phyloP scores from a whole-genome alignment of 1,139 yeast species.

The Diutina catenulata region DNA sequence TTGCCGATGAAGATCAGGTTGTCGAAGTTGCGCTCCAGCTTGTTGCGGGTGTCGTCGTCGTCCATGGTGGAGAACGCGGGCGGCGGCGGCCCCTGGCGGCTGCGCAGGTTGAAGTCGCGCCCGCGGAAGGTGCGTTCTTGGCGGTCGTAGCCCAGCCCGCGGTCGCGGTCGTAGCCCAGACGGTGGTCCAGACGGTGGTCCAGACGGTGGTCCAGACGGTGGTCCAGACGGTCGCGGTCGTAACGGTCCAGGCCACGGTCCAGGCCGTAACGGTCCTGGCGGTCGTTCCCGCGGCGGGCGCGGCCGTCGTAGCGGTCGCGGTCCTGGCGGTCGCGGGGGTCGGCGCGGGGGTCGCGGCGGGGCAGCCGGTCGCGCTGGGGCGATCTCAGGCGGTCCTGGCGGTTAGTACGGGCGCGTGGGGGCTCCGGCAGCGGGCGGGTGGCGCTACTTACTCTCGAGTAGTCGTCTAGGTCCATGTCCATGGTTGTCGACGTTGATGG shows the following conservation, averaged over 20 bases:
- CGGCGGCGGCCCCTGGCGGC: not conserved
- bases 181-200: not conserved
- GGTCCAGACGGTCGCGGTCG: too few species aligned
- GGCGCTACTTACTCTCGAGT: slow-evolving; percentile 34
- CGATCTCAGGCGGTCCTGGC: slow-evolving; percentile 37
- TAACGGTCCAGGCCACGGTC: too few species aligned
- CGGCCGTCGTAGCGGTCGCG: not conserved
- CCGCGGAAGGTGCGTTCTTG: not conserved
- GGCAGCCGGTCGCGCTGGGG: slow-evolving; percentile 33
- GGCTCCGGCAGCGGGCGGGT: slow-evolving; percentile 1
- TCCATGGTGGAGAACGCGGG: slow-evolving; percentile 9
- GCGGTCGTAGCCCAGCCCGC: not conserved
- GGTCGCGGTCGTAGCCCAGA: not conserved
- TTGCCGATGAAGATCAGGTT: slow-evolving; percentile 68
- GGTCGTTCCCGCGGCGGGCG: not conserved
- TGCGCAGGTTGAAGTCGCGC: not conserved
- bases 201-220: too few species aligned
- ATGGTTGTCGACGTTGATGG: slow-evolving; percentile 21
- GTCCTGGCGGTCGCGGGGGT: slow-evolving; percentile 11
- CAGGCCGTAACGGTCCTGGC: not conserved
- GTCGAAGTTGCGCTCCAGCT: slow-evolving; percentile 53
- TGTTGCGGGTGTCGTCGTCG: slow-evolving; percentile 19
- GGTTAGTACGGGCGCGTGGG: not conserved
- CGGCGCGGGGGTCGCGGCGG: slow-evolving; percentile 16
- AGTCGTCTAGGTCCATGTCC: slow-evolving; percentile 45